Base-by-base conservation (phyloP, 441 rosid species). In the Manihot esculenta region DNA sequence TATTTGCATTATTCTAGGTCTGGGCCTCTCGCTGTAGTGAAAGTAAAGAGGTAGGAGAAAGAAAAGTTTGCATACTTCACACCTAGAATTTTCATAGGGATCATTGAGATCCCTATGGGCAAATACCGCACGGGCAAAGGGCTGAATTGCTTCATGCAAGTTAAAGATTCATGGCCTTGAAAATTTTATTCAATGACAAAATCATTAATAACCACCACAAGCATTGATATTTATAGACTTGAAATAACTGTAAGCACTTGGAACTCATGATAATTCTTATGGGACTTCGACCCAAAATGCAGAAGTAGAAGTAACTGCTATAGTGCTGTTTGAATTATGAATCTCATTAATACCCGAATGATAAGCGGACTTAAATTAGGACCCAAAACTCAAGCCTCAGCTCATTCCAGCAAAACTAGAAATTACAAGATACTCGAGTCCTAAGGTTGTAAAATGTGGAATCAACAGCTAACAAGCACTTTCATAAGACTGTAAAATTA, bases 1-100 rank as follows among this genome's bases (percentile, higher is more conserved):
- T 57, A 57, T 53, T 50, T 57, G 20, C 18, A 41, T 62, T 14
- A 68, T 68, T 45, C 30, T 26, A 15, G 54, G 26, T 68, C 38
- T 24, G 50, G 47, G 38, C 6, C 5, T 33, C 38, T 33, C 5
- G 38, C 35, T 67, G 20, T 21, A 24, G 48, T 49, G 57, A 20
- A 42, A 69, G 44, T 27, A 30, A 18, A 69, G 26, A 23, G 54
- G 53, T 9, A 5, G 58, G 23, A 58, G 10, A 33, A 24, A n/a
- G 26, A 11, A 30, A n/a, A 4, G 48, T 69, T 45, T n/a, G 33
- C 20, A 51, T 24, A 27, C 10, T 57, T 57, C 10, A 27, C 20
- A 21, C 27, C n/a, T 69, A 9, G 51, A 33, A 13, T 18, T 58
- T 69, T 30, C 30, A n/a, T 47, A 20, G 65, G 65, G 42, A 58